These are phyloP conservation scores for Epichloe coenophiala DNA, from an alignment of 2,329 filamentous ascomycete species.

Conservation along the genomic window DNA sequence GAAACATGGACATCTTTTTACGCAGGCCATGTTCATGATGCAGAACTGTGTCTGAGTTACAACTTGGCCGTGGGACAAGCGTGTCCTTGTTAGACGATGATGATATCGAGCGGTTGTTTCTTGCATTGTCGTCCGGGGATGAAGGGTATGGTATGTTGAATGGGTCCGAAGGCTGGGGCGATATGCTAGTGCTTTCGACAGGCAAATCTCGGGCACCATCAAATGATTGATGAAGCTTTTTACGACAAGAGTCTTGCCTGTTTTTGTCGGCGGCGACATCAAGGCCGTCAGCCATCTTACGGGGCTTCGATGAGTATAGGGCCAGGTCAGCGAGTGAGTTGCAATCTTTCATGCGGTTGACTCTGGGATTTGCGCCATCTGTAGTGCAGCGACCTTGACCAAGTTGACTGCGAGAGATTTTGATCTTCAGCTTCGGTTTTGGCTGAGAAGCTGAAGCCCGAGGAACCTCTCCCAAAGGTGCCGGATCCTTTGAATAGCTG, in stretches of 20 bases:
- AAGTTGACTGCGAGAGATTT: constrained; percentile 18
- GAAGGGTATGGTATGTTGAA: constrained; percentile 22
- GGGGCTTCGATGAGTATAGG: constrained; percentile 7
- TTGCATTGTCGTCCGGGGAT: constrained; percentile 8
- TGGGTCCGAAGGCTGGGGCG: constrained; percentile 17
- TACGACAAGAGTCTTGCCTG: not conserved
- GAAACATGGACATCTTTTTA: constrained; percentile 19
- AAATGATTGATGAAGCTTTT: not conserved
- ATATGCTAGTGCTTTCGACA: constrained; percentile 6
- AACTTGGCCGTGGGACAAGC: constrained; percentile 7
- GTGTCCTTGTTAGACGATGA: constrained; percentile 6
- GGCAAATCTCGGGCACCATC: constrained; percentile 5
- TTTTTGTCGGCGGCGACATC: not conserved
- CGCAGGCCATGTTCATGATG: constrained; percentile 9
- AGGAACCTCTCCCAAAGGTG: not conserved
- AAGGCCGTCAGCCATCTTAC: not conserved
- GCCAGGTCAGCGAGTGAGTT: constrained; percentile 19
- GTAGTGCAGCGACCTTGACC: constrained; percentile 7
- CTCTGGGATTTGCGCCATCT: constrained; percentile 8
- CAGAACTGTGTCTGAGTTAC: constrained; percentile 1
- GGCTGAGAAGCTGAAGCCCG: not conserved
- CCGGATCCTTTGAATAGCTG: not conserved
- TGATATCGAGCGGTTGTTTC: constrained; percentile 4
- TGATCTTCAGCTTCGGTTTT: constrained; percentile 20
- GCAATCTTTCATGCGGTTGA: constrained; percentile 17